Base-by-base conservation (phyloP, 345 rosid genomes). In the Lagerstroemia speciosa region DNA sequence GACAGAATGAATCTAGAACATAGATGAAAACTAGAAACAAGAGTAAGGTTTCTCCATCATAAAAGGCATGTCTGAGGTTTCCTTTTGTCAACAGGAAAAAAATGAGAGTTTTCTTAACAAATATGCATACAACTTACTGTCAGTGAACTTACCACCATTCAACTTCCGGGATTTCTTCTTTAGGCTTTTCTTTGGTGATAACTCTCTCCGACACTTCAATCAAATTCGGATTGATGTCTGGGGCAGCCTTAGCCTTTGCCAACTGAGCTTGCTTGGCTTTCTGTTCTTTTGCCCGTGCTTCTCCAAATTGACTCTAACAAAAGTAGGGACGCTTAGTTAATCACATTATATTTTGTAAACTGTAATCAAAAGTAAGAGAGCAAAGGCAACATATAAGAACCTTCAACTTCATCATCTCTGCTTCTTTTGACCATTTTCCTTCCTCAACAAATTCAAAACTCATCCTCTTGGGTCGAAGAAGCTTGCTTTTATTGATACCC, bases 341-440 rank as follows among this genome's bases (percentile, higher is more conserved):
- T 69, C 48, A 70, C 24, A 71, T 64, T 73, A 32, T 37, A 62
- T 57, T 68, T 4, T 41, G 16, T 41, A 41, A 41, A 9, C 9
- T 41, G 46, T 7, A 9, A 41, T n/a, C 46, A 41, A 41, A 82
- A 68, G 53, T 22, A 22, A 17, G 27, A 32, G 19, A 16, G 48
- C 58, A 60, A 27, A 8, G 22, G 55, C 37, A 3, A 69, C 50
- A 2, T 61, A 33, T 60, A 32, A 41, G 53, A 76, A 91, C 99
- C 98, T 80, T 88, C 68, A 94, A 74, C 78, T 86, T 94, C 53
- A 89, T 76, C 24, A 73, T 81, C 78, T 94, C 98, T 46, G 99
- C 98, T 43, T 94, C 99, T 78, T 81, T 89, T 5, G 93, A 82
- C 98, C 99, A 91, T 82, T 86, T 91, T 24, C 98, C 98, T 82